Base-by-base conservation (phyloP, 1,284 basidiomycete species). In the Ceratobasidium sp. region DNA sequence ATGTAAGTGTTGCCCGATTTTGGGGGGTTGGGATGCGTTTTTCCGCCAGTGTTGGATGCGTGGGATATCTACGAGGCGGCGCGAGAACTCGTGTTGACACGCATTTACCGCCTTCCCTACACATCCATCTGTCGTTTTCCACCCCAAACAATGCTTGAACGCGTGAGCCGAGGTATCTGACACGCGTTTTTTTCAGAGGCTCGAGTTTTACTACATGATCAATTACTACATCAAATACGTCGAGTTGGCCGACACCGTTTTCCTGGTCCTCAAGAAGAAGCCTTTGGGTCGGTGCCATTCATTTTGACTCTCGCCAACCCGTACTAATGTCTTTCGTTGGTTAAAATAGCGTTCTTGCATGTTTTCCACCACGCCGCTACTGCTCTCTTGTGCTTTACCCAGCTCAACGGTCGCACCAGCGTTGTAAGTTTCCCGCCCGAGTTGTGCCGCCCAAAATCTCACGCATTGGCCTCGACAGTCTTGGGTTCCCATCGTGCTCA, bases 401-500 rank as follows among this genome's bases (percentile, higher is more conserved):
- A 87, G 79, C 82, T 87, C 58, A 80, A 85, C 74, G 85, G 85
- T 75, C 72, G 79, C 72, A 83, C 83, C 65, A 80, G 82, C 25
- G 82, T 84, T n/a, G 72, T 73, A 69, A 20, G 72, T 73, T 10
- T n/a, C 17, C 47, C 45, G 8, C 43, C 65, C 27, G 29, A 17
- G 13, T 35, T n/a, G n/a, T 56, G 35, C 55, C 3, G 40, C n/a
- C 17, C 47, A 35, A 20, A 6, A 17, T 62, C 53, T 68, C 64
- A 64, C 40, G 64, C 32, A 54, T 8, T n/a, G 17, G 45, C 65
- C 45, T 65, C 54, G 29, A 42, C 73, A 94, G 93, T 97, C 96
- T 73, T 99, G 97, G 97, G 88, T 96, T 73, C 93, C 95, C 73
- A 99, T 99, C 79, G 80, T 84, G 68, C 87, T 98, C 75, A 99